Percentiles rank a stretch among this genome's conserved stretches.
Evolutionary conservation across 108 stramenopile genomes (phyloP).

Genomic region (Pseudonitzschia pungens): DNA sequence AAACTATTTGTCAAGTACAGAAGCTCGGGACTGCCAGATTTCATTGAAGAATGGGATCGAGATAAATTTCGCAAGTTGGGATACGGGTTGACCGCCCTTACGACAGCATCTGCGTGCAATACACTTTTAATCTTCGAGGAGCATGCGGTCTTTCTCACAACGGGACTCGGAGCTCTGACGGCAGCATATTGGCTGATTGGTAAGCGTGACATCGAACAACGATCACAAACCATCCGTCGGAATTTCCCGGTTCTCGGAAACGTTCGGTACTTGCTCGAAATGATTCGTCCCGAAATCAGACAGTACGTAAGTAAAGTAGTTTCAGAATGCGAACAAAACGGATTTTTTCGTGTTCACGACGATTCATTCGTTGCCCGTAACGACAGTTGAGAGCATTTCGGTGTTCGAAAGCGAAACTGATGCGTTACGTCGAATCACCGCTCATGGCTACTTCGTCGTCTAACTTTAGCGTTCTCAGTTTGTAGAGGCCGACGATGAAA

Average conservation of each 20-base stretch:
- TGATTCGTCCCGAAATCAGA: slow-evolving; percentile 48
- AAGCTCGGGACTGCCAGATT: slow-evolving; percentile 52
- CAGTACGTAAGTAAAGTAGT: slow-evolving; percentile 3
- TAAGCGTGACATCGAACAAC: slow-evolving; percentile 66
- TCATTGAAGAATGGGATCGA: slow-evolving; percentile 65
- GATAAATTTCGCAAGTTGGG: slow-evolving; percentile 53
- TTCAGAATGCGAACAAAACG: not conserved
- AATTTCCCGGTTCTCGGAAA: slow-evolving; percentile 89
- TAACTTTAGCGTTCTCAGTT: slow-evolving; percentile 22
- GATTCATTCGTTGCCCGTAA: not conserved
- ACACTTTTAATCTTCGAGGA: slow-evolving; percentile 1
- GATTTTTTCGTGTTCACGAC: not conserved
- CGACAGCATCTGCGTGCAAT: slow-evolving; percentile 11
- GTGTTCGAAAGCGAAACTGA: too few relatives aligned
- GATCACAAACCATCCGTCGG: slow-evolving; percentile 64
- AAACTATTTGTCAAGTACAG: slow-evolving; percentile 11
- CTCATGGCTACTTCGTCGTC: slow-evolving; percentile 5
- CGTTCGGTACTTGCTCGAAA: slow-evolving; percentile 78
- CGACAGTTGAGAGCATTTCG: too few relatives aligned
- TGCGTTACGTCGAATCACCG: not conserved
- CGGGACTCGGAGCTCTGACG: slow-evolving; percentile 24
- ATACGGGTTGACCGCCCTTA: slow-evolving; percentile 42
- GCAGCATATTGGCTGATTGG: slow-evolving; percentile 76
- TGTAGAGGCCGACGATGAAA: slow-evolving; percentile 70
- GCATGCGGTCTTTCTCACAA: slow-evolving; percentile 17